A percentile compares a stretch with the other conserved stretches of the same genome.
phyloP scores from a whole-genome alignment of 305 asterid species.

The Ilex paraguariensis region DNA sequence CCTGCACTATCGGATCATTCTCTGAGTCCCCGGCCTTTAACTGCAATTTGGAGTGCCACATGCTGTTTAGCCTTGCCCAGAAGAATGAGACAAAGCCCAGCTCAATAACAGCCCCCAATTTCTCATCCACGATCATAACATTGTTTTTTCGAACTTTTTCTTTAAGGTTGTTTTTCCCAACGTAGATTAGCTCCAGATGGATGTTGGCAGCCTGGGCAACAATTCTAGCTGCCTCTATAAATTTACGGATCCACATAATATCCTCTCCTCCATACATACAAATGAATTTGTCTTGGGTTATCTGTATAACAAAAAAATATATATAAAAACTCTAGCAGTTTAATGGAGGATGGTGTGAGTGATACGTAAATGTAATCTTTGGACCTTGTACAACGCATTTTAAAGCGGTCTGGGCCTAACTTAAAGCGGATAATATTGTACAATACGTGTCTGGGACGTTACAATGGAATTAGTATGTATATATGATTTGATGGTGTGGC shows the following conservation, averaged over 20 bases:
- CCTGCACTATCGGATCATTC: slow-evolving; percentile 55
- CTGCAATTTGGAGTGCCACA: slow-evolving; percentile 87
- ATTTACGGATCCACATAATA: slow-evolving; percentile 70
- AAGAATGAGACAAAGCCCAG: slow-evolving; percentile 53
- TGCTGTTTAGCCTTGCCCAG: slow-evolving; percentile 85
- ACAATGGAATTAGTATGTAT: no score
- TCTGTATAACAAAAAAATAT: slow-evolving; percentile 25
- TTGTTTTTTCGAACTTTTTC: slow-evolving; percentile 62
- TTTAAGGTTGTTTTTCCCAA: slow-evolving; percentile 66
- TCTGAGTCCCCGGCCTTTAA: slow-evolving; percentile 47
- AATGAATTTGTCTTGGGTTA: slow-evolving; percentile 42
- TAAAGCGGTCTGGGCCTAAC: no score
- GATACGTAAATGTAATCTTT: no score
- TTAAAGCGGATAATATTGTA: no score
- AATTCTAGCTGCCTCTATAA: slow-evolving; percentile 37
- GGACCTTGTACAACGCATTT: no score
- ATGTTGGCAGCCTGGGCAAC: slow-evolving; percentile 44
- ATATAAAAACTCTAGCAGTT: not conserved
- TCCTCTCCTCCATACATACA: slow-evolving; percentile 92
- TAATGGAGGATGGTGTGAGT: no score
- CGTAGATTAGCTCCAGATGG: slow-evolving; percentile 75
- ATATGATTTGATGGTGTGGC: no score
- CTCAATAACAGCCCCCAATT: slow-evolving; percentile 45
- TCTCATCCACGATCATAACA: slow-evolving; percentile 40
- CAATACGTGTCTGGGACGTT: no score